Conservation (phyloP, 768 basidiomycete genomes). For the Rickenella mellea region DNA sequence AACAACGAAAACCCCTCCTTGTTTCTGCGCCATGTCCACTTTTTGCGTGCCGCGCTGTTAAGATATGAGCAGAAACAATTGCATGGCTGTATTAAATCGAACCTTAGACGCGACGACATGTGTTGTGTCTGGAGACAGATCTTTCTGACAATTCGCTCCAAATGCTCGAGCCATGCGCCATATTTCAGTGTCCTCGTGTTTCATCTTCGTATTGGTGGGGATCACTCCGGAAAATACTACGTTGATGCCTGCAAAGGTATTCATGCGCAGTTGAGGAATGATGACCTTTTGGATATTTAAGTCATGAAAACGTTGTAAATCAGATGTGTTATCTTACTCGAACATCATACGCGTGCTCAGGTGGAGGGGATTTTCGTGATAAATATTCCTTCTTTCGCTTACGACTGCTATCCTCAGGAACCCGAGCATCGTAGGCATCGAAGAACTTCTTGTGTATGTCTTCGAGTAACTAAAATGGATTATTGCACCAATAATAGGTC, state of each 20-base stretch:
- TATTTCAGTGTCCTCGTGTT: constrained; percentile 70
- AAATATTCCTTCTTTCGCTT: constrained; percentile 16
- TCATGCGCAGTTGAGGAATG: constrained; percentile 69
- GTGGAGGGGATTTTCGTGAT: constrained; percentile 15
- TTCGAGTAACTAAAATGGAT: constrained; percentile 53
- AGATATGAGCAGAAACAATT: constrained; percentile 1
- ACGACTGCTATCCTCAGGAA: constrained; percentile 18
- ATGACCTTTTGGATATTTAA: constrained; percentile 51
- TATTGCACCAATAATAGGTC: no score
- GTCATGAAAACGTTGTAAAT: constrained; percentile 3
- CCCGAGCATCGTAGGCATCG: constrained; percentile 43
- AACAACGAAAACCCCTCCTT: constrained; percentile 75
- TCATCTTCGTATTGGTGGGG: constrained; percentile 58
- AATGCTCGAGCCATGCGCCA: constrained; percentile 85
- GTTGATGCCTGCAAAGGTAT: constrained; percentile 69
- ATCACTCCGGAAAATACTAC: constrained; percentile 94
- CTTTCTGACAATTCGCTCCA: constrained; percentile 72
- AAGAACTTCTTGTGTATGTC: constrained; percentile 77
- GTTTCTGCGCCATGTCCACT: constrained; percentile 71
- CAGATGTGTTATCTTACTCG: constrained; percentile 49
- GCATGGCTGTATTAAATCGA: constrained; percentile 7
- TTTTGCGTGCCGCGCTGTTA: constrained; percentile 81
- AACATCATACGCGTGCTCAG: constrained; percentile 52
- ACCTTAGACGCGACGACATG: constrained; percentile 93
- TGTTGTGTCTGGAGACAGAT: constrained; percentile 58